Conservation (phyloP, 768 basidiomycete genomes). For the Agrocybe chaxingu region DNA sequence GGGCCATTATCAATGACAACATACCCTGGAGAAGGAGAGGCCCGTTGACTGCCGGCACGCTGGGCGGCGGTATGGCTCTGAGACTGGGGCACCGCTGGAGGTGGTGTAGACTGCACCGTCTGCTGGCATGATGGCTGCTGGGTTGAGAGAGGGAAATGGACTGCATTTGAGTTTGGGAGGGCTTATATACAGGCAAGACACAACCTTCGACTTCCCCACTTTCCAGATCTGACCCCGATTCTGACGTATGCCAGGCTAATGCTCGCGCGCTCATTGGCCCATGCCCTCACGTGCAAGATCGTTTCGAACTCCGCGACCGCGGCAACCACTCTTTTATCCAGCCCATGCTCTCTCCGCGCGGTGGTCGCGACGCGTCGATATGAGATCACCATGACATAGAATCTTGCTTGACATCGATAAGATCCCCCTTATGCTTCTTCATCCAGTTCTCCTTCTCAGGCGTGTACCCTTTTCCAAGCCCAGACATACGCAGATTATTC, state of each 20-base stretch:
- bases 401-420: not conserved
- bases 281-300: not conserved
- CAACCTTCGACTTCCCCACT: not conserved
- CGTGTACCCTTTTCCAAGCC: constrained; percentile 1
- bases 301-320: not conserved
- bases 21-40: constrained; percentile 88
- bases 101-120: constrained; percentile 77
- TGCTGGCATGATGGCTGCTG: constrained; percentile 44
- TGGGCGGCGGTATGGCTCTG: constrained; percentile 76
- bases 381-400: not conserved
- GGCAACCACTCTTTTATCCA: not conserved
- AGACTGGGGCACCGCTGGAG: constrained; percentile 76
- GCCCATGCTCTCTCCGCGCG: not conserved
- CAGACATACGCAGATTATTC: constrained; percentile 8
- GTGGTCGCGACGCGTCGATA: not conserved
- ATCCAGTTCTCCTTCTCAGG: constrained; percentile 4
- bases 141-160: constrained; percentile 11
- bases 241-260: not conserved
- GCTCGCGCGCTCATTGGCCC: not conserved
- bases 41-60: constrained; percentile 67
- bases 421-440: constrained; percentile 1
- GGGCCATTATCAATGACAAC: constrained; percentile 11
- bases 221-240: too few relatives aligned
- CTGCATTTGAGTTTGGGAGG: constrained; percentile 5
- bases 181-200: not conserved